Percentiles rank a stretch among this genome's conserved stretches.
These are phyloP conservation scores for Neonectria faginata DNA, from an alignment of 2,329 filamentous ascomycete genomes.

Conservation along the genomic window DNA sequence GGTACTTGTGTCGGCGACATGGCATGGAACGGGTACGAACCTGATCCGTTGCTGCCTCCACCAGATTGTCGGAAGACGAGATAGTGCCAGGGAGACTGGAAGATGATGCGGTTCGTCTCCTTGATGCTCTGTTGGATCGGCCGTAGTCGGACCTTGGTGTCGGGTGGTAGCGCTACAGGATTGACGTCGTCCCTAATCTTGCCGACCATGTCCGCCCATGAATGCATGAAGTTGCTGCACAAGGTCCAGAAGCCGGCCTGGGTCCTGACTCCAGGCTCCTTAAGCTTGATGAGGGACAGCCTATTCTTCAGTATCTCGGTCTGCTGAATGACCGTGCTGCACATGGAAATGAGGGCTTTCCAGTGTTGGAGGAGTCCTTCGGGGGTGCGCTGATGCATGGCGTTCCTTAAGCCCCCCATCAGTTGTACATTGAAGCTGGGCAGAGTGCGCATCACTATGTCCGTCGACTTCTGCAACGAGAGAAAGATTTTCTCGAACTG, in stretches of 20 bases:
- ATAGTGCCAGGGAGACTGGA: constrained; percentile 67
- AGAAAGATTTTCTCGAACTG: constrained; percentile 87
- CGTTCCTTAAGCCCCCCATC: constrained; percentile 70
- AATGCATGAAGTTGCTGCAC: constrained; percentile 79
- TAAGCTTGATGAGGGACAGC: constrained; percentile 84
- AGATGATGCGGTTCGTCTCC: constrained; percentile 80
- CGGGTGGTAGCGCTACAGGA: constrained; percentile 66
- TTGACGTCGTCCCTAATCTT: constrained; percentile 69
- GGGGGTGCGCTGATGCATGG: constrained; percentile 69
- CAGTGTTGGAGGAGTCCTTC: constrained; percentile 73
- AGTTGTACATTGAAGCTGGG: constrained; percentile 78
- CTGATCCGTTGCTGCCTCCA: constrained; percentile 33
- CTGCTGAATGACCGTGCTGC: constrained; percentile 76
- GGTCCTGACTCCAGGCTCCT: constrained; percentile 80
- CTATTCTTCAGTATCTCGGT: constrained; percentile 78
- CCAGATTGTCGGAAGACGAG: constrained; percentile 46
- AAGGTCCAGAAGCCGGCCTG: constrained; percentile 73
- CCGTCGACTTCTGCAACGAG: constrained; percentile 78
- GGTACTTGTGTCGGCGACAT: constrained; percentile 60
- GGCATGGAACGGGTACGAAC: constrained; percentile 41
- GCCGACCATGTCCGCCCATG: constrained; percentile 75
- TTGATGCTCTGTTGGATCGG: constrained; percentile 87
- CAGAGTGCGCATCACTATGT: constrained; percentile 77
- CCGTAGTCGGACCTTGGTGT: constrained; percentile 79
- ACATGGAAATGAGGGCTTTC: constrained; percentile 78